Conservation (phyloP, 371 early-diverging fungal genomes). For the Mucor velutinosus region DNA sequence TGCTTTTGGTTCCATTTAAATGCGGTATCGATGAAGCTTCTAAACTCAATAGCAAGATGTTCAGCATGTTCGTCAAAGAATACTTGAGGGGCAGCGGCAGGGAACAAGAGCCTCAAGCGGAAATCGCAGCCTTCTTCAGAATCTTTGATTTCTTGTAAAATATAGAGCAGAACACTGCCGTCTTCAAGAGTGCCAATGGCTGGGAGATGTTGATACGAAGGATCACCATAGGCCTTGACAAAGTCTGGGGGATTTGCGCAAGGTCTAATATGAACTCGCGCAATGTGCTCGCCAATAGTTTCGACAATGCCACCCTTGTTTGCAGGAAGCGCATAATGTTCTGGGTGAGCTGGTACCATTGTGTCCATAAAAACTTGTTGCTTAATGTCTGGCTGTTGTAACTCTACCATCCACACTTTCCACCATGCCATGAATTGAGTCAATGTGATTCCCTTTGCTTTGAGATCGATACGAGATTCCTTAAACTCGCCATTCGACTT, state of each 20-base stretch:
- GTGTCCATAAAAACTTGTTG: too few relatives aligned
- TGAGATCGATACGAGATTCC: slow-evolving; percentile 7
- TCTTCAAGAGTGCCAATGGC: background rate
- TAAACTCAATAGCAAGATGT: slow-evolving; percentile 13
- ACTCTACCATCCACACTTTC: background rate
- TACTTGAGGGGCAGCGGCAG: slow-evolving; percentile 10
- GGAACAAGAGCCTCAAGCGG: slow-evolving; percentile 12
- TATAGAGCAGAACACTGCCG: background rate
- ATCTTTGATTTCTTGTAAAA: slow-evolving; percentile 2
- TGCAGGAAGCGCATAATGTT: too few relatives aligned
- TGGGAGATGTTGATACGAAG: background rate
- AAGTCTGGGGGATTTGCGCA: background rate
- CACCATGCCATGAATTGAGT: slow-evolving; percentile 4
- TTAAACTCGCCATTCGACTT: slow-evolving; percentile 11
- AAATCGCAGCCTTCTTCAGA: slow-evolving; percentile 12
- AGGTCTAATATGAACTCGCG: too few relatives aligned
- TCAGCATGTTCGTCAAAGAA: slow-evolving; percentile 16
- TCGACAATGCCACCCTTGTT: too few relatives aligned
- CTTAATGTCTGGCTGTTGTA: too few relatives aligned
- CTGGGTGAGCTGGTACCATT: too few relatives aligned
- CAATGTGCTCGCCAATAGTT: too few relatives aligned
- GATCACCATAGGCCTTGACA: background rate
- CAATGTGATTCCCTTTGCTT: slow-evolving; percentile 2
- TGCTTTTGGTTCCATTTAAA: slow-evolving; percentile 7
- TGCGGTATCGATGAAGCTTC: slow-evolving; percentile 11